Base-by-base conservation (phyloP, 495 filamentous ascomycete genomes). In the Hyaloscypha bicolor region DNA sequence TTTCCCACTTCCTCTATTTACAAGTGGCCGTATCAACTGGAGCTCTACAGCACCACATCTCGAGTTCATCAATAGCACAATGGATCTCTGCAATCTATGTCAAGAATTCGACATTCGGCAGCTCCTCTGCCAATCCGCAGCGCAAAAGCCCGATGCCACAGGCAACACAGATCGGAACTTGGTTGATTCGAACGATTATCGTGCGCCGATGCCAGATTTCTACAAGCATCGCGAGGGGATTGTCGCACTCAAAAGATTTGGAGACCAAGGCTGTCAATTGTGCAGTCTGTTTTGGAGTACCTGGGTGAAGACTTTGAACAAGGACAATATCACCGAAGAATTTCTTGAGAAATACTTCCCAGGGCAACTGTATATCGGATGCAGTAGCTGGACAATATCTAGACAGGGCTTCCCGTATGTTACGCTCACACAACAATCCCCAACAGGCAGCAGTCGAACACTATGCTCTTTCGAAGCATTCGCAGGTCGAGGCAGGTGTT, bases 401-500 rank as follows among this genome's bases (percentile, higher is more conserved):
- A 65, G 66, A 14, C 67, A 69, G 25, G 69, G 69, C 1, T 67
- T 69, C 33, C 72, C 72, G 29, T 71, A 73, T 65, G 16, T 73
- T 60, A 64, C 63, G n/a, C 56, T 68, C 22, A 60, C 61, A 42
- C 69, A 72, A 57, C n/a, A 69, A 6, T 31, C 69, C 14, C 39
- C 60, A 60, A 60, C 35, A 39, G 64, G 69, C 12, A 56, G 32
- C 4, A 33, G 35, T 32, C 63, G 72, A 29, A 68, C 62, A 30
- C 33, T 73, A 3, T 65, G 63, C 14, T 69, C 60, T 11, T 73
- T 73, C 37, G 72, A 73, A 25, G 69, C 71, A n/a, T 73, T 70
- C 61, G 72, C 69, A 35, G 51, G 63, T 55, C 68, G 69, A 65
- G 69, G 72, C 71, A 62, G 21, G 16, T 31, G 16, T 55, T 29